phyloP scores from a whole-genome alignment of 768 basidiomycete species.

The Suillus fuscotomentosus region DNA sequence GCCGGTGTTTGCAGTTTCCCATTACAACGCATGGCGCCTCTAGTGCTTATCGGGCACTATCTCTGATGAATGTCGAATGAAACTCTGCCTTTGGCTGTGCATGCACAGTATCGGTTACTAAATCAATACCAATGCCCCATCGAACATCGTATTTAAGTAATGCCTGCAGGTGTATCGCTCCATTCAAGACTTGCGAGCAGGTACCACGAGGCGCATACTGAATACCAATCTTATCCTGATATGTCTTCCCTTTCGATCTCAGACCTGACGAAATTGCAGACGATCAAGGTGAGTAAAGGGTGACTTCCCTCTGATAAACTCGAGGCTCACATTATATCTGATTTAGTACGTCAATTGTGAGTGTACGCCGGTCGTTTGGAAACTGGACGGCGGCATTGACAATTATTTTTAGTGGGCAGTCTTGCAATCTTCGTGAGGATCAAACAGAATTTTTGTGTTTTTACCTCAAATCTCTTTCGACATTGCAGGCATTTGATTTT shows the following conservation, averaged over 20 bases:
- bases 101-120: background rate
- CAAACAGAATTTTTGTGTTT: background rate
- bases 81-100: background rate
- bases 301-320: background rate
- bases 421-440: constrained; percentile 16
- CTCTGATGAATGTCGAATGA: background rate
- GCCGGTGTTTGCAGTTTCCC: background rate
- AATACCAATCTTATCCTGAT: background rate
- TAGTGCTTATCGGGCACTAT: background rate
- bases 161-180: background rate
- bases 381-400: background rate
- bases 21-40: background rate
- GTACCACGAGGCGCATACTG: background rate
- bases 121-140: too few relatives aligned
- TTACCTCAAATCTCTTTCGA: background rate
- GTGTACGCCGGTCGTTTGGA: background rate
- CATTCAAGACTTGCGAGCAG: background rate
- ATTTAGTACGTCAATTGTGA: constrained; percentile 16
- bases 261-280: constrained; percentile 14
- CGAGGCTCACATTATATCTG: background rate
- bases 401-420: constrained; percentile 10
- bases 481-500: constrained; percentile 8
- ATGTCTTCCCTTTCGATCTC: constrained; percentile 2
- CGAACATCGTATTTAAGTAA: background rate
- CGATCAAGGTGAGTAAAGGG: constrained; percentile 8